Evolutionary conservation across 768 basidiomycete genomes (phyloP), one percentile per base, ranked within the genome.

Genomic region (Pisolithus microcarpus): DNA sequence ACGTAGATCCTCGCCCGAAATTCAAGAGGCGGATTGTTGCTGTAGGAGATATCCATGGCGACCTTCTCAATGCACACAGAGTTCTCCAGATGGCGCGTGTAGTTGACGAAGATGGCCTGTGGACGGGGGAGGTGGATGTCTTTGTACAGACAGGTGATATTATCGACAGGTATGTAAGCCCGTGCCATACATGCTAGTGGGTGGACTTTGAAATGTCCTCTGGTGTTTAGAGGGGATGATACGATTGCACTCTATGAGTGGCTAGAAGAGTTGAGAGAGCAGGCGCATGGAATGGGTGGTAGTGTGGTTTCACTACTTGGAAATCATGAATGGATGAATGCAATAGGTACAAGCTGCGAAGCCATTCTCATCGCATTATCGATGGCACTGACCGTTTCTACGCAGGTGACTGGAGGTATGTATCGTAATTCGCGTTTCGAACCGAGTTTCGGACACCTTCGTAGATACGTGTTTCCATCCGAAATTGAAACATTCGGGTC

Each of bases 291-390:
- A 0, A 71, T 66, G 13, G 91, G 91, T 4, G 93, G 90, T 2
- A 76, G 74, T 4, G 75, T 99, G 13, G 62, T 95, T 30, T 82
- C 79, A 11, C 77, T 90, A 49, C 71, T 97, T 31, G 96, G 96
- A 23, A 99, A 99, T 65, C 96, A 99, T 58, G 96, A 98, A 66
- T 84, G 85, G 75, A 96, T 97, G 91, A 94, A 94, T 57, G 82
- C 79, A 13, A 84, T 91, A 52, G 87, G 87, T 85, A 57, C 4
- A 19, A 67, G 54, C 16, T 34, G 23, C 36, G 19, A 36, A 34
- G 47, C 54, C 48, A 40, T 24, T 44, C 42, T 18, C 45, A 19
- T 49, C 13, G 44, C 49, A 19, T 50, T 30, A 30, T 30, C n/a
- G n/a, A 57, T 53, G 5, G 34, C 11, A 1, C 37, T 57, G 43